Evolutionary conservation across 768 basidiomycete species (phyloP).

Genomic region (Serendipita vermifera): DNA sequence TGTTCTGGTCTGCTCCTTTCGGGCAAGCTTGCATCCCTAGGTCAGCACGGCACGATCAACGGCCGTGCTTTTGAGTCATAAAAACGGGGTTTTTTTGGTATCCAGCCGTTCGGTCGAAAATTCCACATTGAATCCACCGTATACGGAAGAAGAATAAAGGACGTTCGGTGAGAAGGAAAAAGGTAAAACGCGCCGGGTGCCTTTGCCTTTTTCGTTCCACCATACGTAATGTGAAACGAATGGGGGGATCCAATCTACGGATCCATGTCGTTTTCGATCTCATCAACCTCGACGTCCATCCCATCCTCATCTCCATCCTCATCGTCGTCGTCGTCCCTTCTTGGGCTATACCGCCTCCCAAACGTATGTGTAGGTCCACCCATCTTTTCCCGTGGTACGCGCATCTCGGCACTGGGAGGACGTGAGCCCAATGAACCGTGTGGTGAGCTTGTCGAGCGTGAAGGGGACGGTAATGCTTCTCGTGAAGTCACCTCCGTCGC

Average conservation of each 20-base stretch:
- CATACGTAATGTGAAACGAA: too few species aligned
- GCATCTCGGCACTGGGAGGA: background rate
- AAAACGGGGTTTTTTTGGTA: too few species aligned
- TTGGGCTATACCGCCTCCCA: background rate
- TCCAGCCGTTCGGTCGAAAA: too few species aligned
- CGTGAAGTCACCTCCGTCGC: background rate
- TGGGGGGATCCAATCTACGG: too few species aligned
- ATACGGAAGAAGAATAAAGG: background rate
- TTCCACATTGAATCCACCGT: background rate
- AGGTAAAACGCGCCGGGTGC: background rate
- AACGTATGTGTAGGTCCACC: background rate
- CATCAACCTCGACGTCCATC: background rate
- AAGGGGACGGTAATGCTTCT: background rate
- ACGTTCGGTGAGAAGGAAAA: background rate
- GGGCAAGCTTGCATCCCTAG: too few species aligned
- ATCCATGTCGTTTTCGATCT: slow-evolving; percentile 1
- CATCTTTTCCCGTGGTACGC: background rate
- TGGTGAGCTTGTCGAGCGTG: background rate
- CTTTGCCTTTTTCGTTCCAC: background rate
- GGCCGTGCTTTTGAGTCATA: too few species aligned
- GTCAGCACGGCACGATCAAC: too few species aligned
- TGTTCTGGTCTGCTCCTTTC: too few species aligned
- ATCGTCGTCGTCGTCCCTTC: too few species aligned
- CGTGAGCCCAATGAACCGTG: too few species aligned
- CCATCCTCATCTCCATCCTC: background rate